Base-by-base conservation (phyloP, 129 eudicot genomes). In the Erigeron canadensis region DNA sequence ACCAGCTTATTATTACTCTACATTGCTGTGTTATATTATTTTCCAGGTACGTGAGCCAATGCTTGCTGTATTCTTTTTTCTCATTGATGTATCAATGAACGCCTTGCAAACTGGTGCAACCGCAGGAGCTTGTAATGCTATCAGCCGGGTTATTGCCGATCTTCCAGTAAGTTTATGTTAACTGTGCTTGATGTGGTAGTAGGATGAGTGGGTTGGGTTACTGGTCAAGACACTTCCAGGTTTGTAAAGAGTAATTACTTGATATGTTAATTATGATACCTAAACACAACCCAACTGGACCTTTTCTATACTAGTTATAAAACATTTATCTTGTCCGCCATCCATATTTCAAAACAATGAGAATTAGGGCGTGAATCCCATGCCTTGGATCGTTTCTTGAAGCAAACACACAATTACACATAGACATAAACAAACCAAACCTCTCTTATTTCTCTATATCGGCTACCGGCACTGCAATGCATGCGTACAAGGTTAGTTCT, bases 71-170 rank as follows among this genome's bases (percentile, higher is more conserved):
- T 87, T 80, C 78, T 93, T 93, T 94, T 94, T 94, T 74, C 87
- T 94, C 44, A 85, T 94, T 75, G 97, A 94, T 73, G 99, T 94
- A 28, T 94, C 99, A 66, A 87, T 90, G 97, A 87, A 94, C n/a
- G 93, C 99, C 43, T 44, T 90, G 74, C 97, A 94, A 85, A 94
- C 97, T 62, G 99, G 99, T 79, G 99, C 99, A 65, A 90, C 96
- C 38, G 99, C 99, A 44, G 99, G 93, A 61, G 97, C 99, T 63
- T 94, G 99, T 72, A 87, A 89, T 79, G 99, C 96, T 50, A 90
- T 94, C 71, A 90, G 66, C 81, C 93, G 88, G 84, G 96, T 94
- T 72, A 84, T 94, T 76, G 67, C 89, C 61, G 99, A 94, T 86
- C 93, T 94, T 65, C 99, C 97, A 17, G 99, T 94, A 86, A 94